Base-by-base conservation (phyloP, 2,329 filamentous ascomycete genomes). In the Leptographium galeiforme region DNA sequence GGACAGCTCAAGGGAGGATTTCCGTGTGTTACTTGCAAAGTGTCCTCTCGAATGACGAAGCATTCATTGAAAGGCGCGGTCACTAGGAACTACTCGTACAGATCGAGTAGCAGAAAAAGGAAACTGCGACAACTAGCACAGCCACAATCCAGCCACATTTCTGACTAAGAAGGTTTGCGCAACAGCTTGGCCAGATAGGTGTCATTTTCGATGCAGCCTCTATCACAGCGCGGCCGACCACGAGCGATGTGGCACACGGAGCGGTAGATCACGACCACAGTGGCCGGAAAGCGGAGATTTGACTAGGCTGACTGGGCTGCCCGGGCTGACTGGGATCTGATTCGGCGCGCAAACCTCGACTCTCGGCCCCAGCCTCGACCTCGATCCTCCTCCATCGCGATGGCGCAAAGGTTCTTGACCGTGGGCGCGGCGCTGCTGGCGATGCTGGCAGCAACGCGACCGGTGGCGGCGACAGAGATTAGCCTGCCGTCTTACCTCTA, bases 401-500 rank as follows among this genome's bases (percentile, higher is more conserved):
- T 51, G 49, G 25, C 40, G 39, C 49, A 38, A 43, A 10, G 7
- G 14, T 43, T 51, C 30, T 33, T 39, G 16, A 16, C 30, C n/a
- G 25, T 13, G 16, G 32, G 34, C 13, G 32, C 45, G 47, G 55
- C 53, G 30, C 40, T 40, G 18, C 25, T 48, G 25, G 40, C 51
- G 10, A 32, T 56, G 33, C 25, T 43, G 19, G 39, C 39, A 18
- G 34, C 51, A 8, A 34, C 39, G 41, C 63, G 60, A 19, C 60
- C 57, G 8, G 39, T 50, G 12, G 67, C 65, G 8, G 60, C 60
- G 6, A 63, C 62, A 44, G 71, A 73, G 55, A 68, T 72, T 56
- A 64, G 68, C 32, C 68, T 82, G 46, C 79, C 80, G 0, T 81
- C 79, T 33, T 84, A 84, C 63, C 77, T 79, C 61, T 84, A 83